These are phyloP conservation scores for Colletotrichum liriopes DNA, from an alignment of 2,329 filamentous ascomycete genomes.

Conservation along the genomic window DNA sequence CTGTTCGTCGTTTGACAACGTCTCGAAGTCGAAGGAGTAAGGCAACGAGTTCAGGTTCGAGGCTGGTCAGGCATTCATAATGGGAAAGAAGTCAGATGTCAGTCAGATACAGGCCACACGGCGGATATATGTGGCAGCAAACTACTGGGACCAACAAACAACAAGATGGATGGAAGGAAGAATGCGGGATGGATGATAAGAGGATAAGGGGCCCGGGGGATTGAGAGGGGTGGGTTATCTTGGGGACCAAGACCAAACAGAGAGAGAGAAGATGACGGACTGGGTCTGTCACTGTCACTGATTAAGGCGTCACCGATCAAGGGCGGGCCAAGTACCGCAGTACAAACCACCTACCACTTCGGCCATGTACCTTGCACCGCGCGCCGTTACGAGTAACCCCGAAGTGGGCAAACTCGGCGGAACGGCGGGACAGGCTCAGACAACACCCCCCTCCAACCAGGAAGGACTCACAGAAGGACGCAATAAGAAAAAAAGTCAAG, in stretches of 20 bases:
- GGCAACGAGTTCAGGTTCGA: conserved; percentile 4
- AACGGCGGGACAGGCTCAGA: conserved; percentile 24
- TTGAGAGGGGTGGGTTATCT: conserved; percentile 17
- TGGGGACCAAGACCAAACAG: conserved; percentile 25
- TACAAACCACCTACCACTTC: conserved; percentile 23
- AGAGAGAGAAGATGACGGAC: conserved; percentile 35
- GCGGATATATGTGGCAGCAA: conserved; percentile 42
- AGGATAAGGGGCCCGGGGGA: conserved; percentile 35
- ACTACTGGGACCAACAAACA: conserved; percentile 38
- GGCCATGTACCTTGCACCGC: conserved; percentile 22
- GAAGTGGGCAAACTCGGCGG: conserved; percentile 35
- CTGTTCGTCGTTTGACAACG: conserved; percentile 24
- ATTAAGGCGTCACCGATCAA: conserved; percentile 43
- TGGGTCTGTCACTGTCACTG: conserved; percentile 38
- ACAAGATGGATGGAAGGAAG: conserved; percentile 36
- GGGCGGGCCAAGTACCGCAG: conserved; percentile 23
- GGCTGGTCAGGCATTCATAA: conserved; percentile 13
- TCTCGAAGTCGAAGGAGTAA: conserved; percentile 4
- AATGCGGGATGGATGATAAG: conserved; percentile 42
- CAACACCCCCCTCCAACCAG: not conserved
- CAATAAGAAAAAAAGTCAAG: not conserved
- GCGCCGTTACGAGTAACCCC: conserved; percentile 39
- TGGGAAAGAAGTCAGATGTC: conserved; percentile 1
- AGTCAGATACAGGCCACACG: conserved; percentile 28
- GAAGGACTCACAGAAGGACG: not conserved